Conservation (phyloP, 768 basidiomycete genomes). For the Boletus reticulatus region DNA sequence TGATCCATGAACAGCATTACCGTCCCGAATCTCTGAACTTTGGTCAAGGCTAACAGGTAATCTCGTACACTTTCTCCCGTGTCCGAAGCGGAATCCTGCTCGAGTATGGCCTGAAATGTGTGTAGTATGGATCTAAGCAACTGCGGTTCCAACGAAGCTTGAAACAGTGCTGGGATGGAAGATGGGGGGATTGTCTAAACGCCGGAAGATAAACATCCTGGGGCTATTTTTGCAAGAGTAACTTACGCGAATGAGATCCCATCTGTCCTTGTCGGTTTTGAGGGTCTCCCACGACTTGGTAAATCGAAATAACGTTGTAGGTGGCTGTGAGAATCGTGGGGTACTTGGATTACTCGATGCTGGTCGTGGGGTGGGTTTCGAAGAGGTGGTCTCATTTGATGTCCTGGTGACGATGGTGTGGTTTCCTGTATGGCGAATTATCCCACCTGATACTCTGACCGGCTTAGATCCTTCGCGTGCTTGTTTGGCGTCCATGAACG, state of each 20-base stretch:
- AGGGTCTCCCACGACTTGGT: conserved; percentile 53
- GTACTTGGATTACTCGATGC: conserved; percentile 1
- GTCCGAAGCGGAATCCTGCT: conserved; percentile 10
- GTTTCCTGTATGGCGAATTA: conserved; percentile 64
- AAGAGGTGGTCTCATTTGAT: conserved; percentile 10
- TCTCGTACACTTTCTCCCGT: conserved; percentile 31
- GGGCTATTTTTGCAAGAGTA: background rate
- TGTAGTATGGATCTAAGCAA: conserved; percentile 58
- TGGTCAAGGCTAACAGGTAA: conserved; percentile 53
- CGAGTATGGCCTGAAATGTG: conserved; percentile 41
- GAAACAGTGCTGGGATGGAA: conserved; percentile 60
- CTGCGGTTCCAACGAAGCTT: conserved; percentile 66
- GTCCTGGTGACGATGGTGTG: conserved; percentile 52
- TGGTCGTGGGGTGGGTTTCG: background rate
- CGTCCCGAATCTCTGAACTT: conserved; percentile 61
- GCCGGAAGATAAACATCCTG: background rate
- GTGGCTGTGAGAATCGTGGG: conserved; percentile 22
- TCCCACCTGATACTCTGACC: conserved; percentile 62
- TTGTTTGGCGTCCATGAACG: conserved; percentile 60
- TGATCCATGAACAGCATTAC: conserved; percentile 60
- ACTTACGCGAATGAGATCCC: conserved; percentile 59
- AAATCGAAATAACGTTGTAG: conserved; percentile 61
- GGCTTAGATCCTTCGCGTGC: conserved; percentile 46
- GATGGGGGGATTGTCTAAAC: conserved; percentile 53
- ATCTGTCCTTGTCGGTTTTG: conserved; percentile 43